phyloP scores from a whole-genome alignment of 352 stramenopile species.

The Globisporangium irregulare region DNA sequence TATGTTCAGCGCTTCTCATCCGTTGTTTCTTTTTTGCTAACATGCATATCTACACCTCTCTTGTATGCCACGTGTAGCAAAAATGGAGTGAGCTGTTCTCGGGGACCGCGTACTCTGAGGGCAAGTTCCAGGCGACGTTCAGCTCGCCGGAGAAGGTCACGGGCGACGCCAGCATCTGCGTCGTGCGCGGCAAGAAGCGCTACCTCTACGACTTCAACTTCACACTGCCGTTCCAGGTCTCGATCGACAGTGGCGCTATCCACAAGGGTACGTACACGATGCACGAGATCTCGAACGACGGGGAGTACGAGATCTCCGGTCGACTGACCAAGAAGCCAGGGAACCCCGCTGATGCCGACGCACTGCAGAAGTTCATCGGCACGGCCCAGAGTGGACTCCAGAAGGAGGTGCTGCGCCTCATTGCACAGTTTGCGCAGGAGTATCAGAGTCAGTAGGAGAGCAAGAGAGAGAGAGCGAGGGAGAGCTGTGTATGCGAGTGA shows the following conservation, averaged over 20 bases:
- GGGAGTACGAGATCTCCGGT: slow-evolving; percentile 81
- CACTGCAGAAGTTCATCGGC: slow-evolving; percentile 50
- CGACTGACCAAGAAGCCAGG: slow-evolving; percentile 50
- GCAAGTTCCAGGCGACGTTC: slow-evolving; percentile 41
- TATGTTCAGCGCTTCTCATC: background rate
- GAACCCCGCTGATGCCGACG: slow-evolving; percentile 36
- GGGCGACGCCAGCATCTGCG: slow-evolving; percentile 85
- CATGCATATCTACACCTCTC: background rate
- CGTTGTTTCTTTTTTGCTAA: background rate
- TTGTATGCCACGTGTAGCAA: slow-evolving; percentile 22
- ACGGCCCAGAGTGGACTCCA: slow-evolving; percentile 48
- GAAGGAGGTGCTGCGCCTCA: slow-evolving; percentile 60
- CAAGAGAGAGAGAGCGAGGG: too few species aligned
- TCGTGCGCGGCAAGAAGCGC: slow-evolving; percentile 87
- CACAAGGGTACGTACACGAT: slow-evolving; percentile 72
- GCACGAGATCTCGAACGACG: slow-evolving; percentile 87
- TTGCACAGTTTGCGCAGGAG: slow-evolving; percentile 53
- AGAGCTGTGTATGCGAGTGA: background rate
- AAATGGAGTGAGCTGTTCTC: slow-evolving; percentile 63
- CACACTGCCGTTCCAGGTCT: slow-evolving; percentile 67
- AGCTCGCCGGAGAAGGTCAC: slow-evolving; percentile 66
- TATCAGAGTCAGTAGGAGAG: slow-evolving; percentile 65
- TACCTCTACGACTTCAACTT: slow-evolving; percentile 88
- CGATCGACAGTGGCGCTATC: slow-evolving; percentile 36
- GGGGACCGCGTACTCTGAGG: slow-evolving; percentile 36